Conservation (phyloP, 257 asterid genomes). For the Solanum sitiens region DNA sequence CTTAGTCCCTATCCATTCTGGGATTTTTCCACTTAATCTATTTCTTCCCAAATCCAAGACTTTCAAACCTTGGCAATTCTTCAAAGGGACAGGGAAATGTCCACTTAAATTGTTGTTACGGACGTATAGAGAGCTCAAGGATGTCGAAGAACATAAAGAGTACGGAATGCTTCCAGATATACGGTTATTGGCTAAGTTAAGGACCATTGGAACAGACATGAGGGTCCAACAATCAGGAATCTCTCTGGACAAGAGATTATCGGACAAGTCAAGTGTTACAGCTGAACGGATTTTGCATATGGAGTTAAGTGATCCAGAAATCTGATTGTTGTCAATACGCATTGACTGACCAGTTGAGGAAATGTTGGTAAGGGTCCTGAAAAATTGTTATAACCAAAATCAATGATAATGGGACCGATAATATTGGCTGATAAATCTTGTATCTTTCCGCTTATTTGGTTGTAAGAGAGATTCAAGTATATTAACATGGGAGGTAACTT, state of each 20-base stretch:
- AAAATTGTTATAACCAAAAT: slow-evolving; percentile 14
- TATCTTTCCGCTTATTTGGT: slow-evolving; percentile 18
- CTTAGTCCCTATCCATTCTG: slow-evolving; percentile 13
- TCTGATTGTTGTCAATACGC: slow-evolving; percentile 14
- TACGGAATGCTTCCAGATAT: not conserved
- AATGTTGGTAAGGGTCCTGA: slow-evolving; percentile 19
- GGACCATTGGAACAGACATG: not conserved
- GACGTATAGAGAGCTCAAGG: not conserved
- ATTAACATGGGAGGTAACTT: slow-evolving; percentile 8
- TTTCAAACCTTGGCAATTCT: slow-evolving; percentile 4
- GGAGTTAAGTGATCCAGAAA: slow-evolving; percentile 16
- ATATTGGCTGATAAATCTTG: slow-evolving; percentile 2
- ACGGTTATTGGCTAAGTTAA: not conserved
- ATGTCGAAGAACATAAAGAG: not conserved
- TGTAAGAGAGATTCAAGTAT: slow-evolving; percentile 29
- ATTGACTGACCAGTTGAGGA: not conserved
- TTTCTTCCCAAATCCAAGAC: slow-evolving; percentile 28
- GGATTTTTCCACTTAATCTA: slow-evolving; percentile 11
- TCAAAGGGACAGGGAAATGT: slow-evolving; percentile 12
- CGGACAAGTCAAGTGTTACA: not conserved
- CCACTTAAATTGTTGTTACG: slow-evolving; percentile 20
- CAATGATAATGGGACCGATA: not conserved
- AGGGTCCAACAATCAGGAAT: not conserved
- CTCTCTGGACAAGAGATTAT: not conserved
- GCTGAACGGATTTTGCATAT: slow-evolving; percentile 1